phyloP scores from a whole-genome alignment of 768 basidiomycete genomes.

The Hirschioporus abietinus region DNA sequence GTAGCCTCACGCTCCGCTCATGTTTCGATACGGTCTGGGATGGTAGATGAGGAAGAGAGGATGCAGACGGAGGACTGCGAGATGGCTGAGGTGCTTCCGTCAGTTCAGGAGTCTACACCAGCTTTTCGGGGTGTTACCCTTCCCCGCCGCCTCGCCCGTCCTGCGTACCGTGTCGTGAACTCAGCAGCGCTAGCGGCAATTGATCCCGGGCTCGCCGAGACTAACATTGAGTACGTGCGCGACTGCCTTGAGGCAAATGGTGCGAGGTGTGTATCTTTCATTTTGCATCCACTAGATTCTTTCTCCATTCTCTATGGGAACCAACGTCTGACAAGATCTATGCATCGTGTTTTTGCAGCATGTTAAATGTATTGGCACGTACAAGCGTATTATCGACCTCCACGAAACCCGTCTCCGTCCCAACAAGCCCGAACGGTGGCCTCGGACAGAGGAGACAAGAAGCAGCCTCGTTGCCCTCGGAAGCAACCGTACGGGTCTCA shows the following conservation, averaged over 20 bases:
- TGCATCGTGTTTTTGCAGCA: constrained; percentile 7
- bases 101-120: too few species aligned
- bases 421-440: constrained; percentile 18
- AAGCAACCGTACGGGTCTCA: constrained; percentile 37
- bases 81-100: constrained; percentile 3
- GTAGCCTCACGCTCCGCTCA: not conserved
- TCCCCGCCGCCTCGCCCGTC: constrained; percentile 65
- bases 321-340: not conserved
- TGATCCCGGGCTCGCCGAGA: constrained; percentile 42
- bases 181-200: constrained; percentile 49
- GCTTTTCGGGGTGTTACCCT: constrained; percentile 27
- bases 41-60: not conserved
- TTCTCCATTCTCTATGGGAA: not conserved
- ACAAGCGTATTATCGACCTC: not conserved
- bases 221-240: constrained; percentile 61
- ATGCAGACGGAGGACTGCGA: not conserved
- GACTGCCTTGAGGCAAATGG: constrained; percentile 43
- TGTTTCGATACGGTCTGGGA: not conserved
- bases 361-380: constrained; percentile 5
- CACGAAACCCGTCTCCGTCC: constrained; percentile 34
- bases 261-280: constrained; percentile 30
- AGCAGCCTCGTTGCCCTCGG: constrained; percentile 32
- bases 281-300: not conserved
- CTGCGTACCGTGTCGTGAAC: constrained; percentile 51
- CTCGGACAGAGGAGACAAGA: not conserved